Evolutionary conservation across 805 yeast species (phyloP).

Genomic region (Cyberlindnera amylophila): DNA sequence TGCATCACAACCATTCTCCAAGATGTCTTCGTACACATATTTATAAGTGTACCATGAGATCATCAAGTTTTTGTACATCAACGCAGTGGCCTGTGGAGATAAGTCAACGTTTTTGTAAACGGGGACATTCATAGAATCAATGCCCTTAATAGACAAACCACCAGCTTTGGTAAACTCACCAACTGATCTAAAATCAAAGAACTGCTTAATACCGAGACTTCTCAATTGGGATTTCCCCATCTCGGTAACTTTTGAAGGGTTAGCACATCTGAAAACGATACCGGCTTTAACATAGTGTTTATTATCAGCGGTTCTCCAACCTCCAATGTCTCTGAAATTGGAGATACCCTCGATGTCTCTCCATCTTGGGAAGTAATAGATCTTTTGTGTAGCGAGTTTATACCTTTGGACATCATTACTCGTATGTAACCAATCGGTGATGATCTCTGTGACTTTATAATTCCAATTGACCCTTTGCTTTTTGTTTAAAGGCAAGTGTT

Average conservation of each 20-base stretch:
- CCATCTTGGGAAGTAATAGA: slow-evolving; percentile 52
- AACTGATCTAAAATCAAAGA: slow-evolving; percentile 67
- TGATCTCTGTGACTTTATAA: slow-evolving; percentile 43
- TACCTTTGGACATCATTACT: slow-evolving; percentile 54
- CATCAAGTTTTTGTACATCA: slow-evolving; percentile 49
- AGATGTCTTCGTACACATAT: slow-evolving; percentile 56
- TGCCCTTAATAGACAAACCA: slow-evolving; percentile 41
- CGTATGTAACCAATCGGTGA: slow-evolving; percentile 46
- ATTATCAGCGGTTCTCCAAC: slow-evolving; percentile 45
- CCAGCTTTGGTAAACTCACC: slow-evolving; percentile 50
- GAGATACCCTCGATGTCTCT: slow-evolving; percentile 60
- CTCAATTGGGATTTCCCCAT: slow-evolving; percentile 41
- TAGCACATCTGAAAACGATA: slow-evolving; percentile 60
- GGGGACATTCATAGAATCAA: slow-evolving; percentile 50
- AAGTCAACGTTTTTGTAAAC: slow-evolving; percentile 50
- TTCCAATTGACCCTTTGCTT: slow-evolving; percentile 55
- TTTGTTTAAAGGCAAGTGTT: slow-evolving; percentile 40
- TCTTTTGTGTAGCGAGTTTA: slow-evolving; percentile 30
- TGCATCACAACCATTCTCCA: slow-evolving; percentile 44
- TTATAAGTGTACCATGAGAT: slow-evolving; percentile 61
- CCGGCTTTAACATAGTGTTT: slow-evolving; percentile 48
- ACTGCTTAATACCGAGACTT: slow-evolving; percentile 43
- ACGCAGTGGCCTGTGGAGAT: slow-evolving; percentile 63
- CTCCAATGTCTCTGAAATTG: slow-evolving; percentile 81
- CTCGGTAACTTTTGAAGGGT: slow-evolving; percentile 47